A percentile compares a stretch with the other conserved stretches of the same genome.
phyloP scores from a whole-genome alignment of 257 asterid species.

The Fraxinus anomala region DNA sequence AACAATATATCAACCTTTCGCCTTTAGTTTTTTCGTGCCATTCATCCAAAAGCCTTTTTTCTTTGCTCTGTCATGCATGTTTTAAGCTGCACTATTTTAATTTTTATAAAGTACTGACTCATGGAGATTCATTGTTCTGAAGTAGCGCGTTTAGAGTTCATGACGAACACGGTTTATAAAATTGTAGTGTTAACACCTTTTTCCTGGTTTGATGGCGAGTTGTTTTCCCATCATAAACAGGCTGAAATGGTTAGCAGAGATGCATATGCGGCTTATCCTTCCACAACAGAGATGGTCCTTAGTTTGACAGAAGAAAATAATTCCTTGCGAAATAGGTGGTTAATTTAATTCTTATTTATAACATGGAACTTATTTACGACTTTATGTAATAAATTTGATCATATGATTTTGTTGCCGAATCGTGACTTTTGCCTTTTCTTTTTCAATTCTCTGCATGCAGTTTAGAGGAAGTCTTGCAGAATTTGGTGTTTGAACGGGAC shows the following conservation, averaged over 20 bases:
- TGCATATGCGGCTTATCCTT: conserved; percentile 5
- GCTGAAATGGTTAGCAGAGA: conserved; percentile 22
- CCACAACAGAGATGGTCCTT: conserved; percentile 17
- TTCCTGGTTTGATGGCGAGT: background rate
- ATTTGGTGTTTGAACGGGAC: conserved; percentile 38
- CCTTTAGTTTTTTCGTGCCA: background rate
- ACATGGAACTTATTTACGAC: background rate
- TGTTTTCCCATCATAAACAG: conserved; percentile 27
- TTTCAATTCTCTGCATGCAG: conserved; percentile 32
- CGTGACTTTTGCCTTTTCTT: background rate
- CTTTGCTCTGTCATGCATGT: background rate
- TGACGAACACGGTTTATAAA: background rate
- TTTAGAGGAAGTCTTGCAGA: conserved; percentile 29
- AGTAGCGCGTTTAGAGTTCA: background rate
- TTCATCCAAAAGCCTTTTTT: background rate
- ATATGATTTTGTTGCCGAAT: background rate
- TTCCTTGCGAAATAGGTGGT: conserved; percentile 40
- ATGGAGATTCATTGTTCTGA: background rate
- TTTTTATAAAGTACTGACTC: background rate
- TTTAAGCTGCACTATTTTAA: background rate
- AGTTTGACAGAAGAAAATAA: conserved; percentile 44
- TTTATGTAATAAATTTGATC: background rate
- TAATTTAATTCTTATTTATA: background rate
- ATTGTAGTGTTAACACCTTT: background rate
- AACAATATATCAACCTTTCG: too few relatives aligned